Base-by-base conservation (phyloP, 2,329 filamentous ascomycete species). In the Penicillium sp. region DNA sequence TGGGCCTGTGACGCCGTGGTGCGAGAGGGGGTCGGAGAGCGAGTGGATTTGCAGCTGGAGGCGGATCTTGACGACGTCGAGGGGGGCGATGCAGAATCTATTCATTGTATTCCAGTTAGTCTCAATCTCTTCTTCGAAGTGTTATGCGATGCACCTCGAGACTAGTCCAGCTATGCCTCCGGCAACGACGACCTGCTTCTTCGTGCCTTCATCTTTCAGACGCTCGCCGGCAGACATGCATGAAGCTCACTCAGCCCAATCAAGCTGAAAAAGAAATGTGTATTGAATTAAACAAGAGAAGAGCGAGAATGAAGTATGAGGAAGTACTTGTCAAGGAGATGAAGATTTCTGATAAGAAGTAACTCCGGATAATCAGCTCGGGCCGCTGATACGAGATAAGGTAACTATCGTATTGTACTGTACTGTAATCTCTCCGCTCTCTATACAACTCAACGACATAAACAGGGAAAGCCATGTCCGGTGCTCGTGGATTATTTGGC, bases 1-100 rank as follows among this genome's bases (percentile, higher is more conserved):
- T 65, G 75, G 74, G 1, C 72, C 78, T 51, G 69, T 66, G 57
- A 79, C 65, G 61, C 74, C 66, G 52, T 76, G 76, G 61, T 83
- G 79, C 47, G 84, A 81, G 9, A 85, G 74, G 2, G 90, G 88
- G 67, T 93, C 88, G 65, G 87, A 88, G 59, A 90, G 83, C 49
- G 90, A 91, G 76, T 95, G 89, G 46, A 89, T 84, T 74, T 97
- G 94, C 18, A 99, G 85, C 72, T 99, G 94, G 47, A 97, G 86
- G 47, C 94, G 90, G 75, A 99, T 99, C 79, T 99, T 97, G 76
- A 97, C 86, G 61, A 99, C 94, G 74, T 99, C 94, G 63, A 99
- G 88, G 53, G 94, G 94, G 18, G 94, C 91, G 70, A 97, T 88
- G 68, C 94, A 84, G 79, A 99, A 97, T 71, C 90, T 91, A 64